phyloP scores from a whole-genome alignment of 768 basidiomycete genomes.

The Auriscalpium orientale region DNA sequence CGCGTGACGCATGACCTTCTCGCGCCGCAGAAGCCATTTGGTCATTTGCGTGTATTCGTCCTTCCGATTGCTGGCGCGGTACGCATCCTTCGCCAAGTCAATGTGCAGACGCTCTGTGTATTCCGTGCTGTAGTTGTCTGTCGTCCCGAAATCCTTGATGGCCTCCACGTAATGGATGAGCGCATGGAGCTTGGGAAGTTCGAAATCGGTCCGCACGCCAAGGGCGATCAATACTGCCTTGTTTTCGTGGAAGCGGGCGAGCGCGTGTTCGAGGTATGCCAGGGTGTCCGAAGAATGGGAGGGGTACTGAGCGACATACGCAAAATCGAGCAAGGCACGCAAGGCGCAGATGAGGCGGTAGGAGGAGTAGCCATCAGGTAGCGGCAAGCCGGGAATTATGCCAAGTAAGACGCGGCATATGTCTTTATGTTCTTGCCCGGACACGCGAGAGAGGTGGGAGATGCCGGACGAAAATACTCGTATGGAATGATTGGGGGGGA shows the following conservation, averaged over 20 bases:
- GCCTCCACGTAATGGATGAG: conserved; percentile 25
- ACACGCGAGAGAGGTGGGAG: background rate
- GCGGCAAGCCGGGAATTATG: conserved; percentile 19
- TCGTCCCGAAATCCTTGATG: conserved; percentile 27
- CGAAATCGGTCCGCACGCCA: conserved; percentile 27
- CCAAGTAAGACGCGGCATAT: conserved; percentile 13
- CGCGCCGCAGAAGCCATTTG: conserved; percentile 24
- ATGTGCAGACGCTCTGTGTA: conserved; percentile 35
- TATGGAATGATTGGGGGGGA: conserved; percentile 6
- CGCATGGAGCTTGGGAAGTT: conserved; percentile 37
- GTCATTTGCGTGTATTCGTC: conserved; percentile 34
- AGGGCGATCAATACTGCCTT: conserved; percentile 30
- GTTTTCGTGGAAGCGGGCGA: conserved; percentile 29
- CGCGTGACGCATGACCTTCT: conserved; percentile 18
- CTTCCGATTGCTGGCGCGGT: conserved; percentile 25
- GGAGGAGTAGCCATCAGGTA: conserved; percentile 6
- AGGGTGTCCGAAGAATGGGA: conserved; percentile 26
- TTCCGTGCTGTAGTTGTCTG: conserved; percentile 35
- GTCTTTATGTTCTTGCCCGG: conserved; percentile 7
- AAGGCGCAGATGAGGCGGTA: conserved; percentile 20
- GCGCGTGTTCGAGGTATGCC: conserved; percentile 16
- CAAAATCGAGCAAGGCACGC: conserved; percentile 28
- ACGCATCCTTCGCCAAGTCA: conserved; percentile 31
- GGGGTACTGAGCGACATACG: conserved; percentile 30
- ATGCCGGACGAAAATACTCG: conserved; percentile 5